Evolutionary conservation across 257 asterid genomes (phyloP), one percentile per base, ranked within the genome.

Genomic region (Salvia miltiorrhiza): DNA sequence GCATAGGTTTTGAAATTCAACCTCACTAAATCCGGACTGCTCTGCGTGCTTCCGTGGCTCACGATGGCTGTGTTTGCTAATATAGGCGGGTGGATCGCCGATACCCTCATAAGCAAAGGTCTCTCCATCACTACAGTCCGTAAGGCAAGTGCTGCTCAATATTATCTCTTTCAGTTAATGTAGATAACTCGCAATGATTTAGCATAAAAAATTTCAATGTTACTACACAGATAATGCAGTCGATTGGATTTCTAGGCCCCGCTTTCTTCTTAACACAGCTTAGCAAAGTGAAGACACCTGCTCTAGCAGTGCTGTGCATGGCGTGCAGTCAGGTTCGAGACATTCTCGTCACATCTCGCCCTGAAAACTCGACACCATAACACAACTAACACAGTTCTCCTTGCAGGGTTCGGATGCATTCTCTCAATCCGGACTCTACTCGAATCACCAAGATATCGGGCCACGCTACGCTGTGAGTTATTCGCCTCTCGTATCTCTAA

Each of bases 371-470:
- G 53, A 19, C 37, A 55, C 56, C 58, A 58, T 11, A n/a, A 44
- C 63, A 32, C 49, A 54, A 41, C 63, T 63, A 63, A 12, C 33
- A 33, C 24, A 35, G 60, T 20, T 23, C 33, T 35, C 78, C 54
- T 40, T 58, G 59, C 86, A 93, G 97, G 97, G 98, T 68, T 82
- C 83, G n/a, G 98, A 93, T 77, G 98, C 97, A 5, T 93, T 93
- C 85, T 93, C 97, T 21, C 97, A 93, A 79, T 93, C 98, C 26
- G 98, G 98, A 44, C 81, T 90, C 54, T 90, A 93, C 85, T 93
- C 97, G 41, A 90, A 93, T 76, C 98, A 93, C 83, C 98, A 93
- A 85, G 98, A 93, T 72, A 93, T 93, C 49, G 98, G 97, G 30
- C 97, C 98, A 28, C 98, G 98, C 48, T 93, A 93, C 30, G 67